Base-by-base conservation (phyloP, 2,329 filamentous ascomycete genomes). In the Aspergillus intermedius region DNA sequence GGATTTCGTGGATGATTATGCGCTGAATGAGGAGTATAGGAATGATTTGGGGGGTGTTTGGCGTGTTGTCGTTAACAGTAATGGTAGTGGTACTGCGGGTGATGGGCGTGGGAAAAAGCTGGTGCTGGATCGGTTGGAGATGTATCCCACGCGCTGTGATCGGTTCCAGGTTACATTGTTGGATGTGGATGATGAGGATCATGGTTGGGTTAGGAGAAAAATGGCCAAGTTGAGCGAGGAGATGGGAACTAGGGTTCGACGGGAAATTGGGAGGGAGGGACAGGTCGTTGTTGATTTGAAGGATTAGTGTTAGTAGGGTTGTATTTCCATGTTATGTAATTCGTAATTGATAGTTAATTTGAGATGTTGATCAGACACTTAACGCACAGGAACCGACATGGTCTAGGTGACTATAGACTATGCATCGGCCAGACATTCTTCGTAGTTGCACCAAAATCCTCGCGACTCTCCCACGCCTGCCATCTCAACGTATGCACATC, bases 1-100 rank as follows among this genome's bases (percentile, higher is more conserved):
- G 1, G 68, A 72, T 51, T 72, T 71, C 52, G 64, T 72, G n/a
- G 68, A 72, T 55, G 69, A 72, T 54, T 72, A 72, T 60, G 63
- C 61, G 3, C 13, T 70, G n/a, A 55, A 61, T 46, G 46, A 44
- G 21, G 54, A 59, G 35, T 72, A 50, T 55, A 54, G 68, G 45
- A 72, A 71, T 60, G 69, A 72, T 57, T 50, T 72, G 10, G 65
- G 68, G 13, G 69, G 64, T 17, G 50, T 70, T 13, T 72, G 69
- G 67, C 65, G 61, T 44, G 64, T 72, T 46, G 44, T 51, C 44
- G 62, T 71, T 22, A 22, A 22, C 21, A 19, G 17, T 19, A 19
- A 19, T 19, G 17, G 17, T 19, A 19, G 17, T 19, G 17, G 17
- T 19, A 19, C 17, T 19, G 17, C 17, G 17, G 17, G 13, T 19